A percentile compares a stretch with the other conserved stretches of the same genome.
Conservation (phyloP, 768 basidiomycete genomes). For the Boletellus ananiceps region DNA sequence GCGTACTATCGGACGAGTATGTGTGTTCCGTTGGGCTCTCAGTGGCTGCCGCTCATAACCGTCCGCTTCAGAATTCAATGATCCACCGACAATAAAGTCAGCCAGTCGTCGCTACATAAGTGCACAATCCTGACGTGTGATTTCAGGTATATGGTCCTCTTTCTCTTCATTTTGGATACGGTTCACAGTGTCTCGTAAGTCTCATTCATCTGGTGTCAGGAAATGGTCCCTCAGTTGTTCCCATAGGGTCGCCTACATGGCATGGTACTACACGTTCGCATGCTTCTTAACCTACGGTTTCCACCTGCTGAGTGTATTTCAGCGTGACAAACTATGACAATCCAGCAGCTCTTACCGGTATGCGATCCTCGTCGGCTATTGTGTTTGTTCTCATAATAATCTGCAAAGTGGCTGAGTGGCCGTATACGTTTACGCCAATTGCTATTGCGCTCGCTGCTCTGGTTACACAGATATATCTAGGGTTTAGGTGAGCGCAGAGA, state of each 20-base stretch:
- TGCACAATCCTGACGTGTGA: not conserved
- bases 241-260: conserved; percentile 4
- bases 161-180: conserved; percentile 12
- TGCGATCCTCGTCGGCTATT: not conserved
- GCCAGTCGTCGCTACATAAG: not conserved
- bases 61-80: conserved; percentile 6
- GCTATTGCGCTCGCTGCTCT: conserved; percentile 44
- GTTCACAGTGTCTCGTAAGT: conserved; percentile 15
- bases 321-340: conserved; percentile 15
- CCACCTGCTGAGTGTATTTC: not conserved
- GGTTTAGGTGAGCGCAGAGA: conserved; percentile 12
- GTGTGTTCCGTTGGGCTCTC: not conserved
- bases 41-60: not conserved
- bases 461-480: conserved; percentile 47
- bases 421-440: conserved; percentile 46
- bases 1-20: conserved; percentile 29
- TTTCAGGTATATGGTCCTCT: conserved; percentile 9
- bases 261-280: conserved; percentile 5
- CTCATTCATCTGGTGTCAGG: too few relatives aligned
- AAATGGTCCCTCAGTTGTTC: not conserved
- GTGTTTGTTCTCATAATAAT: not conserved
- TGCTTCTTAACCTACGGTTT: not conserved
- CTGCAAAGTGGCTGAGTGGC: conserved; percentile 39
- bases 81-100: conserved; percentile 4
- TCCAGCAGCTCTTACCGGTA: conserved; percentile 9